Evolutionary conservation across 371 early-diverging fungal species (phyloP), one percentile per base, ranked within the genome.

Genomic region (Haplosporangium sp.): DNA sequence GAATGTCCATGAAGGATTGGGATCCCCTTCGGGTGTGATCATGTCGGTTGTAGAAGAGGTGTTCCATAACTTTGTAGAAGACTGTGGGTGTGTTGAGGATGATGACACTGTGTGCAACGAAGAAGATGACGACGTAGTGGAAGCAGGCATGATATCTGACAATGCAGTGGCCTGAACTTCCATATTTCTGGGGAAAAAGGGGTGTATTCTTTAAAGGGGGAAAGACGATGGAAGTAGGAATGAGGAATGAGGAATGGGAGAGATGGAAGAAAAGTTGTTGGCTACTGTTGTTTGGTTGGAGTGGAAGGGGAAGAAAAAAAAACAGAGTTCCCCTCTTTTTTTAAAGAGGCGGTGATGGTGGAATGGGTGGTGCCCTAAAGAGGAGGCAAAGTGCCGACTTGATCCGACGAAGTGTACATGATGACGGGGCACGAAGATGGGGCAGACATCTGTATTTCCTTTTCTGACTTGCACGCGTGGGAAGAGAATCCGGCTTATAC

Each of bases 1-100:
- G 52, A 79, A 79, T n/a, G 59, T 64, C 79, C 79, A 79, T 12
- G 73, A 65, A 1, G 79, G 79, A 41, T 64, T 64, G 12, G 73
- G 73, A 45, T 79, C 79, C 40, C 65, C 38, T 41, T 62, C 69
- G 16, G 68, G 64, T 1, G 61, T 40, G 42, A 64, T 57, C n/a
- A 54, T 20, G 18, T 54, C 4, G 0, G 57, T 20, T 7, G 47
- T 16, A 53, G 54, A 11, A 1, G 64, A 36, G 16, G 36, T 36
- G 12, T 18, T 38, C 43, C 53, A 38, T 0, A 46, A 10, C 14
- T 36, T 10, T 2, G 43, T 13, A 43, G 40, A 18, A 23, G 58
- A 9, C 12, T 41, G 12, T 36, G 59, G 16, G 6, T 6, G 12
- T 41, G 59, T 5, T 20, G 54, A n/a, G 18, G 50, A 21, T 1